phyloP scores from a whole-genome alignment of 2,329 filamentous ascomycete species.

The Ceratocystis alfenasii region DNA sequence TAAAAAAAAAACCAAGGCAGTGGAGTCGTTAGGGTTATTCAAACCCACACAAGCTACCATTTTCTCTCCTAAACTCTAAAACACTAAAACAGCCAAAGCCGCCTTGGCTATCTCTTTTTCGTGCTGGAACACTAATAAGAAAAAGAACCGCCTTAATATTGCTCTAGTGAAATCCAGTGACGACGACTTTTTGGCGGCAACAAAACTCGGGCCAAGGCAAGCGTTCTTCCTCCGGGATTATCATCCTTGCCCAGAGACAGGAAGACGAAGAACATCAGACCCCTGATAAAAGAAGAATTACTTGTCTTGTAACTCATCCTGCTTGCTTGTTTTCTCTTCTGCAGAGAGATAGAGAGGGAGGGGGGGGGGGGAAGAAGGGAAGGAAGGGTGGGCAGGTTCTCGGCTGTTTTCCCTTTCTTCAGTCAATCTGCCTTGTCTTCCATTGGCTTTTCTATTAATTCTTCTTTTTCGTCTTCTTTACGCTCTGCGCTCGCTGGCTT shows the following conservation, averaged over 20 bases:
- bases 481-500: too few relatives aligned
- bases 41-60: too few relatives aligned
- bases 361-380: neutral
- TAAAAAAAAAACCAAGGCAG: too few relatives aligned
- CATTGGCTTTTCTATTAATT: conserved; percentile 7
- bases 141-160: neutral
- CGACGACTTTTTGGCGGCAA: neutral
- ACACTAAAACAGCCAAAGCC: too few relatives aligned
- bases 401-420: neutral
- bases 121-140: too few relatives aligned
- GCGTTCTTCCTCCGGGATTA: conserved; percentile 1
- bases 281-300: conserved; percentile 5
- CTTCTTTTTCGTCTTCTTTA: conserved; percentile 15
- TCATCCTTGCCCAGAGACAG: neutral
- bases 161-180: neutral
- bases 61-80: too few relatives aligned
- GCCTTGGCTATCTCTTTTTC: neutral
- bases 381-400: neutral
- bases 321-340: neutral
- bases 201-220: neutral
- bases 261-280: conserved; percentile 2
- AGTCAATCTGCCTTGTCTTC: neutral
- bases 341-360: neutral
- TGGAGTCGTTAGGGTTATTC: too few relatives aligned
- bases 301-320: neutral